Evolutionary conservation across 192 early-diverging fungal species (phyloP).

Genomic region (Umbelopsis vinacea): DNA sequence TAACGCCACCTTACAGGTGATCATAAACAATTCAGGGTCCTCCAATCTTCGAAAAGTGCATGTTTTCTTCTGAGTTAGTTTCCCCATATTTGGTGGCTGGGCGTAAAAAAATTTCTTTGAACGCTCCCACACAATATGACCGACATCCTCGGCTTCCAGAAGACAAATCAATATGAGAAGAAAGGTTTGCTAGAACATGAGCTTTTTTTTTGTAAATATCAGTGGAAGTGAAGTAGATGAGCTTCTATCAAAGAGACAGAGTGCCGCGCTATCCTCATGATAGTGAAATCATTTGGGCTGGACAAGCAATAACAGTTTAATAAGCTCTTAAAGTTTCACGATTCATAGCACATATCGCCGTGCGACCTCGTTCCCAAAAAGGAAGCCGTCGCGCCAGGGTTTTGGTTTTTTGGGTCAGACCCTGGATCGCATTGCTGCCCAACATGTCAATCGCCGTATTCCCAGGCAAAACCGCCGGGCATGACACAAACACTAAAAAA

Average conservation of each 20-base stretch:
- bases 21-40: slow-evolving; percentile 15
- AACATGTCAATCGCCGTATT: not conserved
- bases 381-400: not conserved
- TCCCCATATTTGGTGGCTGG: slow-evolving; percentile 3
- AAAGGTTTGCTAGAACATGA: too few relatives aligned
- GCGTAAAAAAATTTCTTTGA: not conserved
- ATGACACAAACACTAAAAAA: too few relatives aligned
- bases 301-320: not conserved
- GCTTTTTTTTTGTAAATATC: too few relatives aligned
- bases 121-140: slow-evolving; percentile 10
- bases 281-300: not conserved
- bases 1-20: slow-evolving; percentile 11
- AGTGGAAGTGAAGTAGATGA: too few relatives aligned
- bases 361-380: not conserved
- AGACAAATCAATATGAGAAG: too few relatives aligned
- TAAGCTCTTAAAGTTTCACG: slow-evolving; percentile 2
- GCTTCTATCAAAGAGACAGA: too few relatives aligned
- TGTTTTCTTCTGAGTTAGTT: too few relatives aligned
- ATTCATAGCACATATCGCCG: slow-evolving; percentile 15
- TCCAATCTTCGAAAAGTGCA: not conserved
- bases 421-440: not conserved
- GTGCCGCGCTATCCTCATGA: too few relatives aligned
- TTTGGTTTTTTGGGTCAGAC: not conserved
- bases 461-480: too few relatives aligned
- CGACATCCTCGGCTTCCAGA: too few relatives aligned